These are phyloP conservation scores for Tolypocladium paradoxum DNA, from an alignment of 2,329 filamentous ascomycete genomes.

Conservation along the genomic window DNA sequence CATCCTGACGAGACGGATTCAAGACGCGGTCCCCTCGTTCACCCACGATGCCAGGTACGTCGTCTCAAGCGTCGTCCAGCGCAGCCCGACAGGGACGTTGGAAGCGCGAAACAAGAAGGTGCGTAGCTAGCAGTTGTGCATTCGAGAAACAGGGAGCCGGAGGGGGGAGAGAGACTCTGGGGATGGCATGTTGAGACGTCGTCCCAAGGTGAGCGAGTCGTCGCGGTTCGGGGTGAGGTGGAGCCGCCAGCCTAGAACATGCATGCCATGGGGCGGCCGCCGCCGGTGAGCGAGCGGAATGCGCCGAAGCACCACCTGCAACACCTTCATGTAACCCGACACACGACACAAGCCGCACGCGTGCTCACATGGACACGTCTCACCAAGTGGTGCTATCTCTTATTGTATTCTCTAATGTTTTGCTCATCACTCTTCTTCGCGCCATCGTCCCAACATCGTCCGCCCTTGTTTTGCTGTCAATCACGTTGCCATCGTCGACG, in stretches of 20 bases:
- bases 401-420: background rate
- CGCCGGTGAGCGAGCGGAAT: background rate
- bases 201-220: background rate
- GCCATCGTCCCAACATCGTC: background rate
- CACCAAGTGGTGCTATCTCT: background rate
- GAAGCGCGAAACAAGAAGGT: background rate
- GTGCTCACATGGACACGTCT: background rate
- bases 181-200: background rate
- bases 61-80: background rate
- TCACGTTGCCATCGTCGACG: background rate
- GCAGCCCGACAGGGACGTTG: background rate
- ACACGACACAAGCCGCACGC: background rate
- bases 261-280: background rate
- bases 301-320: background rate
- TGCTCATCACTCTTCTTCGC: background rate
- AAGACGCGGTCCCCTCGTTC: background rate
- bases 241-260: background rate
- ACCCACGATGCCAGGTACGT: background rate
- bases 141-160: background rate
- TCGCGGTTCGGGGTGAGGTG: background rate
- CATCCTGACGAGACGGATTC: conserved; percentile 26
- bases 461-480: background rate
- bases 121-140: background rate
- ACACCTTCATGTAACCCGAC: background rate
- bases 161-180: background rate